phyloP scores from a whole-genome alignment of 805 yeast species.

The Komagataella pastoris region DNA sequence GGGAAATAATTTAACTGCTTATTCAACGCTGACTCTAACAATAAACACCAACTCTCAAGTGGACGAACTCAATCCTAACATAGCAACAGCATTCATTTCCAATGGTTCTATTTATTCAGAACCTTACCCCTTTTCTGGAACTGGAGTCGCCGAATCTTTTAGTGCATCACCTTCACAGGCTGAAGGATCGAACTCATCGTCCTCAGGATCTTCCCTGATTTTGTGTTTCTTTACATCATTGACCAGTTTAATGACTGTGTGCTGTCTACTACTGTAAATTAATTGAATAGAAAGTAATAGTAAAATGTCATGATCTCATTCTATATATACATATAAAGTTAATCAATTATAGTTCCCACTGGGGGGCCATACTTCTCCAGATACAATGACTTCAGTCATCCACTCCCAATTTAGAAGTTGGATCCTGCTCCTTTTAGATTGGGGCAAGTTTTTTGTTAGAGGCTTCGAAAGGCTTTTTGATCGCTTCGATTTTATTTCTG shows the following conservation, averaged over 20 bases:
- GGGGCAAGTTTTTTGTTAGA: neutral
- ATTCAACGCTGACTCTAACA: conserved; percentile 13
- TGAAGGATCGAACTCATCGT: neutral
- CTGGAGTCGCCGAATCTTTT: neutral
- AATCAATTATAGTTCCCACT: neutral
- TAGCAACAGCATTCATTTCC: conserved; percentile 10
- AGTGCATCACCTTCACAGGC: neutral
- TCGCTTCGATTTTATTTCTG: neutral
- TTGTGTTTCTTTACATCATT: neutral
- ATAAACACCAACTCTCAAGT: conserved; percentile 2
- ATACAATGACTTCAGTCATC: neutral
- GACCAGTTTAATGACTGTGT: neutral
- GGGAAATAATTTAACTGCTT: conserved; percentile 10
- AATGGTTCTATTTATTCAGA: conserved; percentile 8
- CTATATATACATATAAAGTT: too few relatives aligned
- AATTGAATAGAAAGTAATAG: neutral
- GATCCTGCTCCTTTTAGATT: neutral
- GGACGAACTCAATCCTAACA: neutral
- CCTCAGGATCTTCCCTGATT: neutral
- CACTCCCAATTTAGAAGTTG: neutral
- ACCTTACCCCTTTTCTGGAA: neutral
- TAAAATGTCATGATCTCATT: neutral
- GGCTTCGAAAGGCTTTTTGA: neutral
- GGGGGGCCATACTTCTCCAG: neutral
- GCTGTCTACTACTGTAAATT: neutral